A percentile compares a stretch with the other conserved stretches of the same genome.
Conservation (phyloP, 164 flowering plant genomes). For the Annona squamosa region DNA sequence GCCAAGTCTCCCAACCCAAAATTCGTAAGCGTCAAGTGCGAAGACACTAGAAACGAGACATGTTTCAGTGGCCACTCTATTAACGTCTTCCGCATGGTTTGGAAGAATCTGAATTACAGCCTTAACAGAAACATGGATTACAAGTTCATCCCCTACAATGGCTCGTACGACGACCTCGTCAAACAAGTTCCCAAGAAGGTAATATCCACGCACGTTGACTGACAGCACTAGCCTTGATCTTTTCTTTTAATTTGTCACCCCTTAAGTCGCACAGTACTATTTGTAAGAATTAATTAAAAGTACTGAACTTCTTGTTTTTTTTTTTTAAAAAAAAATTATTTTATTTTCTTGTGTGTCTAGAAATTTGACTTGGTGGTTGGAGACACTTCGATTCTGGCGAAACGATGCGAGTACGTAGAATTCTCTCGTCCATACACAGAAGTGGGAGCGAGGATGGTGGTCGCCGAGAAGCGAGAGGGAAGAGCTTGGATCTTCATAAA, state of each 20-base stretch:
- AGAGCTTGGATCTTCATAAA: conserved; percentile 25
- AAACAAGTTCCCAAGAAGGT: conserved; percentile 33
- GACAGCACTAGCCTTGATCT: neutral
- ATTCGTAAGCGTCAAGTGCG: neutral
- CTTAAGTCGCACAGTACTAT: neutral
- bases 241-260: neutral
- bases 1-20: neutral
- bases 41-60: neutral
- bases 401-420: conserved; percentile 20
- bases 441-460: conserved; percentile 2
- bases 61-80: conserved; percentile 39
- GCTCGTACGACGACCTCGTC: conserved; percentile 18
- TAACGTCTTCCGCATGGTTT: conserved; percentile 31
- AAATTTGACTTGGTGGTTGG: conserved; percentile 32
- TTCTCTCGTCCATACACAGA: conserved; percentile 34
- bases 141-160: conserved; percentile 12
- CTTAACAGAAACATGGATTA: conserved; percentile 26
- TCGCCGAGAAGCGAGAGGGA: conserved; percentile 6
- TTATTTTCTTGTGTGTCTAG: conserved; percentile 5
- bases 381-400: neutral
- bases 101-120: conserved; percentile 16
- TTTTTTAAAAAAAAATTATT: neutral
- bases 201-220: neutral
- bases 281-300: neutral
- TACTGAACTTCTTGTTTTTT: neutral